A percentile compares a stretch with the other conserved stretches of the same genome.
Evolutionary conservation across 2,329 filamentous ascomycete genomes (phyloP).

Genomic region (Neoscytalidium dimidiatum): DNA sequence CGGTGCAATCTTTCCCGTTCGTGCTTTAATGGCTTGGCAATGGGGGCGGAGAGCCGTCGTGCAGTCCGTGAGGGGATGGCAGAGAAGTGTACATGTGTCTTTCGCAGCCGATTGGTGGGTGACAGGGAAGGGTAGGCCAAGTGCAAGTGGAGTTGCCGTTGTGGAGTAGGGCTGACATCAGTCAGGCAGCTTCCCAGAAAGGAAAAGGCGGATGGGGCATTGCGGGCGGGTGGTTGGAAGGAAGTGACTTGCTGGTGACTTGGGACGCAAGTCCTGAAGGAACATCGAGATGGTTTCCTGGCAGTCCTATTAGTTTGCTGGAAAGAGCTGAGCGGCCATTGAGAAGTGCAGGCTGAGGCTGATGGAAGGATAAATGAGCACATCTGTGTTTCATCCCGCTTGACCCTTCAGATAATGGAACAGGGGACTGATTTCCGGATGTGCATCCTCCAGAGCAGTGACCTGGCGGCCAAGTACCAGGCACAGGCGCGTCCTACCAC

Average conservation of each 20-base stretch:
- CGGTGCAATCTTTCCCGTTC: too few relatives aligned
- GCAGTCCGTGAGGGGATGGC: background rate
- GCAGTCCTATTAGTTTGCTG: too few relatives aligned
- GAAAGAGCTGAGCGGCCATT: too few relatives aligned
- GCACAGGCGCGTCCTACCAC: background rate
- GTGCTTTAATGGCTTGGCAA: background rate
- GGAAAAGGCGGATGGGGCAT: background rate
- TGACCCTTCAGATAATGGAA: too few relatives aligned
- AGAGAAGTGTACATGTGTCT: background rate
- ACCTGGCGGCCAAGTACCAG: background rate
- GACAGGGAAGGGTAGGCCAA: background rate
- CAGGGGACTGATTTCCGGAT: too few relatives aligned
- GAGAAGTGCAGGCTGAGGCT: too few relatives aligned
- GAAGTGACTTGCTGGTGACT: background rate
- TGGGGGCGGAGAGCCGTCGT: background rate
- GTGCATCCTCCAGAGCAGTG: background rate
- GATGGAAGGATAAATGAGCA: too few relatives aligned
- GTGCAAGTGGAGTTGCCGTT: background rate
- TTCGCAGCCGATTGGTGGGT: background rate
- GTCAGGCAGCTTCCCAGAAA: background rate
- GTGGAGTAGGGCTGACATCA: background rate
- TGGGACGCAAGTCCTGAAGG: background rate
- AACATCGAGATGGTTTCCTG: too few relatives aligned
- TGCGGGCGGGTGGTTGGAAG: background rate
- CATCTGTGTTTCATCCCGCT: too few relatives aligned